Evolutionary conservation across 805 yeast species (phyloP).

Genomic region (Wickerhamiella azymoides): DNA sequence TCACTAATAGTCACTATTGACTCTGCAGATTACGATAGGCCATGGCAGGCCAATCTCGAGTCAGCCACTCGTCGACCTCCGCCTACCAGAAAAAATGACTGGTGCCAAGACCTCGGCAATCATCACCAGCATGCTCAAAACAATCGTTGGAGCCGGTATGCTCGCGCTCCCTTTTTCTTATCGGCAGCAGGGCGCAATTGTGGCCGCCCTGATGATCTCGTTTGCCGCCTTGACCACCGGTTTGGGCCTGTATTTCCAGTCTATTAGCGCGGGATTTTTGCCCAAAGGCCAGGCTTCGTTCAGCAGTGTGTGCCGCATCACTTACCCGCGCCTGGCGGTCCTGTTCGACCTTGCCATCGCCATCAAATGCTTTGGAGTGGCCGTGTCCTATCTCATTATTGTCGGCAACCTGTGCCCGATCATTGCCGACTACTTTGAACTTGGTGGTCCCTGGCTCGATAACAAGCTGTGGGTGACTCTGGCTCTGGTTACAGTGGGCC

Average conservation of each 20-base stretch:
- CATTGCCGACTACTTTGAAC: slow-evolving; percentile 22
- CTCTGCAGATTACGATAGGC: no score
- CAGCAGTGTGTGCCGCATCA: slow-evolving; percentile 49
- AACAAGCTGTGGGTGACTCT: slow-evolving; percentile 23
- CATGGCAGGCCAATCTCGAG: background rate
- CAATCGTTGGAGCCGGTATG: slow-evolving; percentile 67
- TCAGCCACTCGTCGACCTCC: background rate
- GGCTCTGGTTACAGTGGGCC: slow-evolving; percentile 31
- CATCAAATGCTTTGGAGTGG: slow-evolving; percentile 68
- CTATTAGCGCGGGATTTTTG: slow-evolving; percentile 28
- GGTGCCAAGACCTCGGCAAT: slow-evolving; percentile 35
- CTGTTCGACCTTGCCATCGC: slow-evolving; percentile 63
- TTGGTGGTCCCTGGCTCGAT: slow-evolving; percentile 30
- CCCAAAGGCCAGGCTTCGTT: slow-evolving; percentile 53
- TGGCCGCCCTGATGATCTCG: slow-evolving; percentile 41
- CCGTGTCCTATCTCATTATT: slow-evolving; percentile 57
- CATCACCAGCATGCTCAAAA: slow-evolving; percentile 50
- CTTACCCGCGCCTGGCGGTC: slow-evolving; percentile 55
- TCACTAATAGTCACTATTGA: no score
- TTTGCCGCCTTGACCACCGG: slow-evolving; percentile 55
- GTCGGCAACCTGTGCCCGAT: slow-evolving; percentile 65
- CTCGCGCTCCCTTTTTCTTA: slow-evolving; percentile 64
- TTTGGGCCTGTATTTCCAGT: slow-evolving; percentile 34
- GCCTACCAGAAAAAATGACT: slow-evolving; percentile 1
- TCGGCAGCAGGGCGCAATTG: slow-evolving; percentile 44